Conservation (phyloP, 176 grass and related monocot species). For the Eleusine coracana region DNA sequence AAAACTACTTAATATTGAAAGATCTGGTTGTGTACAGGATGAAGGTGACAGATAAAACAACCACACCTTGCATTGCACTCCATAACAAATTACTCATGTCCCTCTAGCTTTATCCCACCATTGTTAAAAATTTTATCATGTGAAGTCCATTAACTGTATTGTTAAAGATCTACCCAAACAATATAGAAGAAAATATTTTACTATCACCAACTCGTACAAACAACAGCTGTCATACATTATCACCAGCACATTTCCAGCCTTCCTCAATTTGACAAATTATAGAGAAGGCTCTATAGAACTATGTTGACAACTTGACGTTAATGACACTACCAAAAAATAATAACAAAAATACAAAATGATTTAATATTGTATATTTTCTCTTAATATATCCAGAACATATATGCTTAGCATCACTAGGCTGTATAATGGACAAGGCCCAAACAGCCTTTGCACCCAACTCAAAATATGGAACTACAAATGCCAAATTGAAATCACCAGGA, state of each 20-base stretch:
- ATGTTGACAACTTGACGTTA: not conserved
- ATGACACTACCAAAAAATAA: constrained; percentile 8
- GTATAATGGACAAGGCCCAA: not conserved
- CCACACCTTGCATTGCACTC: not conserved
- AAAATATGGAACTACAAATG: not conserved
- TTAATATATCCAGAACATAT: constrained; percentile 22
- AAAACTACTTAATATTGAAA: not conserved
- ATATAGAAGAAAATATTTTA: constrained; percentile 16
- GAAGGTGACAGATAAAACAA: constrained; percentile 10
- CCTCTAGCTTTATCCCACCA: not conserved
- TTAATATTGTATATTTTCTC: not conserved
- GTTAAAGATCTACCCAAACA: not conserved
- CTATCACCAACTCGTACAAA: constrained; percentile 14
- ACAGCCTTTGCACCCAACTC: not conserved
- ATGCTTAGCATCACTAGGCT: not conserved
- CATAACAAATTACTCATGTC: constrained; percentile 1
- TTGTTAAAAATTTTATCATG: not conserved
- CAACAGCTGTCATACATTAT: constrained; percentile 18
- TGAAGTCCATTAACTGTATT: not conserved
- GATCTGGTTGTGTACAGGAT: not conserved
- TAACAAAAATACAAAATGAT: not conserved
- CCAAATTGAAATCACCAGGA: not conserved
- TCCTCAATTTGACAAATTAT: constrained; percentile 30
- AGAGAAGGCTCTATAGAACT: constrained; percentile 4
- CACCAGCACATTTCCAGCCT: not conserved